Conservation (phyloP, 768 basidiomycete species). For the Kwoniella sp. region DNA sequence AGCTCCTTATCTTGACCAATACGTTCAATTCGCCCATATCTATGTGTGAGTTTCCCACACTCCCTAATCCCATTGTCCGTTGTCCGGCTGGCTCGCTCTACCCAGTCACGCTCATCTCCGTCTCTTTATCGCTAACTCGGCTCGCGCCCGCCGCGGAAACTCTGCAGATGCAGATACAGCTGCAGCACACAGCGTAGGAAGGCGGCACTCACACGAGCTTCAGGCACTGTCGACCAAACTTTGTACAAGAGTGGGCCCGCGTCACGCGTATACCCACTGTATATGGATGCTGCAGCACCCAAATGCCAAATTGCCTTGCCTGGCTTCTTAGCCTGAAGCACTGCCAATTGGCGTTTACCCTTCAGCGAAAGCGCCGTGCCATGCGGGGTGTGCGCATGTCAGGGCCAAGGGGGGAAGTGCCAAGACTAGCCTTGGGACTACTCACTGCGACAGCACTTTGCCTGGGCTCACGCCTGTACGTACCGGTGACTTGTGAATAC, state of each 20-base stretch:
- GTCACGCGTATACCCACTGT: too few relatives aligned
- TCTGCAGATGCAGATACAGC: background rate
- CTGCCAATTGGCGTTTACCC: too few relatives aligned
- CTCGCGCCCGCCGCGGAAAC: background rate
- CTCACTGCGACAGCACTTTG: too few relatives aligned
- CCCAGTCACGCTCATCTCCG: background rate
- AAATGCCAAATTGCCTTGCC: too few relatives aligned
- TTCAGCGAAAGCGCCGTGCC: background rate
- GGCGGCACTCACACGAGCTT: background rate
- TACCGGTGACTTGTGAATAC: too few relatives aligned
- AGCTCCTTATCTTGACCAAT: too few relatives aligned
- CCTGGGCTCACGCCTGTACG: too few relatives aligned
- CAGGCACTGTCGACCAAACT: background rate
- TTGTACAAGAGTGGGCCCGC: background rate
- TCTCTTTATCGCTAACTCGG: background rate
- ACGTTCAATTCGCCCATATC: too few relatives aligned
- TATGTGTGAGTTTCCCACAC: too few relatives aligned
- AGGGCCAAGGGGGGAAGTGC: background rate
- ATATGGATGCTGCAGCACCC: too few relatives aligned
- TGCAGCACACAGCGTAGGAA: background rate
- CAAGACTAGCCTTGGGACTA: background rate
- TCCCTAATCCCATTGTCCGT: too few relatives aligned
- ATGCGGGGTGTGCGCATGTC: background rate
- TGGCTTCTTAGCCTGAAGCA: too few relatives aligned
- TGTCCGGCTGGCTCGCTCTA: background rate